phyloP scores from a whole-genome alignment of 176 grass and related monocot species.

The Carex kokanica region DNA sequence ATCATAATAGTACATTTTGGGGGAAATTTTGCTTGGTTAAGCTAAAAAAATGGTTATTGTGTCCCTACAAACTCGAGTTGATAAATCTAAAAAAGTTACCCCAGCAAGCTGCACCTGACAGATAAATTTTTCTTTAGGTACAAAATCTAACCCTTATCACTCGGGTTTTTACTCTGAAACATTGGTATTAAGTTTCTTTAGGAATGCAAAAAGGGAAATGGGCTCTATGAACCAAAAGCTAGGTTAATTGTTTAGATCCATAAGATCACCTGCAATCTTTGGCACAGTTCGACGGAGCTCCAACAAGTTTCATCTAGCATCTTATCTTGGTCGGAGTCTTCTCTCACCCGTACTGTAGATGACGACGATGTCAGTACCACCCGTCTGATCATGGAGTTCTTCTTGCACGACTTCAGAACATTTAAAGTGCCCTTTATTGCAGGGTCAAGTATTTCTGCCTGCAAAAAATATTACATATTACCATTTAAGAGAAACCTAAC shows the following conservation, averaged over 20 bases:
- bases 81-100: not conserved
- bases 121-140: not conserved
- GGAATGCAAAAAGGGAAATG: not conserved
- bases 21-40: not conserved
- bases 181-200: not conserved
- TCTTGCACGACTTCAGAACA: slow-evolving; percentile 68
- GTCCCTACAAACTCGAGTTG: not conserved
- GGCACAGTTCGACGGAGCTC: slow-evolving; percentile 62
- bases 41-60: not conserved
- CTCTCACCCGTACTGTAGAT: slow-evolving; percentile 57
- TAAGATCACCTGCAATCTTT: slow-evolving; percentile 52
- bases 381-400: slow-evolving; percentile 55
- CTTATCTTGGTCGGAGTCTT: slow-evolving; percentile 44
- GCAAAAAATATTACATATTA: slow-evolving; percentile 18
- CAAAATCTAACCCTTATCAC: not conserved
- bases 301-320: slow-evolving; percentile 70
- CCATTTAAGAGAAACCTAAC: not conserved
- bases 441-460: slow-evolving; percentile 69
- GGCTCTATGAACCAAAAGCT: not conserved
- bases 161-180: not conserved
- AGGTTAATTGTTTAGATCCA: slow-evolving; percentile 10
- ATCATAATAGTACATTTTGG: not conserved
- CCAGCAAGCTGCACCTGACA: not conserved
- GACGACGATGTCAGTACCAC: slow-evolving; percentile 85
- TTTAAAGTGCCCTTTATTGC: slow-evolving; percentile 76